Percentiles rank a stretch among this genome's conserved stretches.
These are phyloP conservation scores for Blastobotrys peoriensis DNA, from an alignment of 805 yeast genomes.

Conservation along the genomic window DNA sequence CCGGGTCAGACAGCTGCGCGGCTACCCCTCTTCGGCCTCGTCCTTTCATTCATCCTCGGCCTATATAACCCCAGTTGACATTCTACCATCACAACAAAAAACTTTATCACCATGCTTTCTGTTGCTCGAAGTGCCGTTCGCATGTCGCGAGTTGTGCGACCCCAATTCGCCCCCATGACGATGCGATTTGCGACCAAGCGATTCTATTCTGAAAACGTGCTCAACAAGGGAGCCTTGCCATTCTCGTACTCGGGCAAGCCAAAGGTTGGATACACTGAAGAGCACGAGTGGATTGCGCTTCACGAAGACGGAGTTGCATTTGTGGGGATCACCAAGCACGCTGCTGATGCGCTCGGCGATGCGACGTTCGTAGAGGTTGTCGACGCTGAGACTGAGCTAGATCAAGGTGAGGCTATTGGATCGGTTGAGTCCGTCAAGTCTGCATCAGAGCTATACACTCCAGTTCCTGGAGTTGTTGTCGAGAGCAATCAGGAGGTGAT, in stretches of 20 bases:
- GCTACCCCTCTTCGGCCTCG: not conserved
- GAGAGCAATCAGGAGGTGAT: conserved; percentile 66
- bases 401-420: conserved; percentile 77
- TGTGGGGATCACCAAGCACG: conserved; percentile 89
- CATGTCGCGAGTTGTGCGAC: not conserved
- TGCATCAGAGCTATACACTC: conserved; percentile 88
- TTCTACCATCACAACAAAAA: no score
- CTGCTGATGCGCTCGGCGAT: conserved; percentile 95
- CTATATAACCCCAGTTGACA: no score
- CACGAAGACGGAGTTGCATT: conserved; percentile 73
- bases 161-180: conserved; percentile 1
- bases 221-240: conserved; percentile 26
- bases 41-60: no score
- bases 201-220: conserved; percentile 24
- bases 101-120: not conserved
- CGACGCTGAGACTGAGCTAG: conserved; percentile 55
- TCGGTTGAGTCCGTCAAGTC: conserved; percentile 93
- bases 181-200: conserved; percentile 8
- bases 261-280: conserved; percentile 54
- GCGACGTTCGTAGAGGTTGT: conserved; percentile 92
- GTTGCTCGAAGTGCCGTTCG: not conserved
- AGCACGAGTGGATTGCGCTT: conserved; percentile 93
- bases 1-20: not conserved
- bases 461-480: conserved; percentile 69
- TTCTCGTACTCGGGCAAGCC: conserved; percentile 27